Evolutionary conservation across 2,329 filamentous ascomycete genomes (phyloP), one percentile per base, ranked within the genome.

Genomic region (Sphaerulina musiva): DNA sequence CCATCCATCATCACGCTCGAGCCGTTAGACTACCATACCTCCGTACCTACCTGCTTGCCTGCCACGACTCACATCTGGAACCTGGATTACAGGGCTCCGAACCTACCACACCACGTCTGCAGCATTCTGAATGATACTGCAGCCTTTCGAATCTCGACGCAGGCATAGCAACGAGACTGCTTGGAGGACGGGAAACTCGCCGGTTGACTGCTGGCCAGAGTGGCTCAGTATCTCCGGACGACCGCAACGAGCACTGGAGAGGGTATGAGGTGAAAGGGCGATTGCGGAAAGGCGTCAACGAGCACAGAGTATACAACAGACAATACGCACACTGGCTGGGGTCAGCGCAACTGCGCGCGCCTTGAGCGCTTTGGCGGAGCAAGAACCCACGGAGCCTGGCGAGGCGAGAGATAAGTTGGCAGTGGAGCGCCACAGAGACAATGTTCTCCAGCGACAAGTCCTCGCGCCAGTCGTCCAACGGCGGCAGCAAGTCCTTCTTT

Each of bases 401-500:
- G 39, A 39, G 29, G 46, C 41, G 46, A 20, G 14, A 39, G 8
- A 23, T 12, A 44, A 20, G 31, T 41, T 23, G 17, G 7, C 46
- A 49, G 41, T 38, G 12, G 34, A 9, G 34, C 6, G 12, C 34
- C 40, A 45, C 14, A 53, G 46, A 47, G 44, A 56, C 48, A 58
- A 69, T 70, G 68, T 69, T 69, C 59, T 69, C 68, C 46, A 62
- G 59, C 56, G 78, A 86, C 76, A 85, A 88, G 76, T 89, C 91
- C 76, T 79, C 85, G 66, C 84, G 87, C 73, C 87, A 92, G 77
- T 89, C 87, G 34, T 38, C 34, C 12, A 38, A 12, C 61, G 90
- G 88, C 67, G 85, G 84, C 69, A 80, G 83, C 69, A 86, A 85
- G 70, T 89, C 86, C 59, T 89, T 96, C 77, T 96, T 96, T 76